Evolutionary conservation across 345 rosid genomes (phyloP).

Genomic region (Toxicodendron radicans): DNA sequence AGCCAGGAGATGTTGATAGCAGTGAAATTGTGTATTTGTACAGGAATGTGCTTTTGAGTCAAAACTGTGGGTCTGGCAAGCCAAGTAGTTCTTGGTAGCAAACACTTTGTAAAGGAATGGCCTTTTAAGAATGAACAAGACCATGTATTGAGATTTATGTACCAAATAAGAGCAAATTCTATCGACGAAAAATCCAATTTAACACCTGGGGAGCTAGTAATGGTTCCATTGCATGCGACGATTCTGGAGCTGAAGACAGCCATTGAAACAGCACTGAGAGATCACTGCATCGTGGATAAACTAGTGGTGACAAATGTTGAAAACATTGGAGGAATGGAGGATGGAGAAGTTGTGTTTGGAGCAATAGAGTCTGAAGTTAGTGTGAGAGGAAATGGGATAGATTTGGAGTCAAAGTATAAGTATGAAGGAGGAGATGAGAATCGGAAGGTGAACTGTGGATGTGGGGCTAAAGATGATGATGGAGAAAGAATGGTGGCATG

Average conservation of each 20-base stretch:
- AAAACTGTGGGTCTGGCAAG: constrained; percentile 45
- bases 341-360: constrained; percentile 50
- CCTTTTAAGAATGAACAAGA: too few species aligned
- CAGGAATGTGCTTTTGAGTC: constrained; percentile 49
- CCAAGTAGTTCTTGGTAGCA: constrained; percentile 66
- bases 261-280: constrained; percentile 56
- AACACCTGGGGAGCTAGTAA: too few species aligned
- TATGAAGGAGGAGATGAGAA: too few species aligned
- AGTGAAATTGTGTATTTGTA: constrained; percentile 54
- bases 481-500: constrained; percentile 94
- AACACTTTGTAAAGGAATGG: constrained; percentile 75
- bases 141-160: too few species aligned
- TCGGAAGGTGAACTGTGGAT: constrained; percentile 75
- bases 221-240: too few species aligned
- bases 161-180: too few species aligned
- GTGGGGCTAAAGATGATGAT: constrained; percentile 84
- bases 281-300: constrained; percentile 59
- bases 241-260: too few species aligned
- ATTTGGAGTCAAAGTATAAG: constrained; percentile 33
- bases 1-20: constrained; percentile 52
- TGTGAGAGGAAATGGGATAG: constrained; percentile 55
- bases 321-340: constrained; percentile 43
- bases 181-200: too few species aligned
- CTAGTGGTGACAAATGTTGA: constrained; percentile 56
- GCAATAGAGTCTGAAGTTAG: constrained; percentile 47